These are phyloP conservation scores for Senecio squalidus DNA, from an alignment of 140 eudicot genomes.

Conservation along the genomic window DNA sequence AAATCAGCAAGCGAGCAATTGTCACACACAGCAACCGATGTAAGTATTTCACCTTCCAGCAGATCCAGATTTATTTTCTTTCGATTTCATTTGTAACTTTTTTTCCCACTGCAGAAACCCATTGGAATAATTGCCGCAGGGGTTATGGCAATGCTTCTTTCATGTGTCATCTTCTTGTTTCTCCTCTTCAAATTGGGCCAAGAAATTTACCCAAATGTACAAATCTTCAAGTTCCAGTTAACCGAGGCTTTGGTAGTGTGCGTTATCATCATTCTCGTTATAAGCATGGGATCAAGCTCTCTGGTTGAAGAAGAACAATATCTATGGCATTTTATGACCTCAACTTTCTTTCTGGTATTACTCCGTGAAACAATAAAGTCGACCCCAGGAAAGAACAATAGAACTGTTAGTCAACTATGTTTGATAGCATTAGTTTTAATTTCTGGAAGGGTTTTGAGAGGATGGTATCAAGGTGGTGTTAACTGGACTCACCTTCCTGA, in stretches of 20 bases:
- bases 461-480: slow-evolving; percentile 99
- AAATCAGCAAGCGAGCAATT: slow-evolving; percentile 66
- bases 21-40: slow-evolving; percentile 82
- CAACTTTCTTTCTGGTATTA: slow-evolving; percentile 53
- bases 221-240: slow-evolving; percentile 39
- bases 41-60: slow-evolving; percentile 36
- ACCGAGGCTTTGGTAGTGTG: slow-evolving; percentile 38
- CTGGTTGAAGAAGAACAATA: slow-evolving; percentile 96
- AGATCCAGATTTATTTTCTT: not conserved
- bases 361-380: slow-evolving; percentile 51
- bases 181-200: slow-evolving; percentile 42
- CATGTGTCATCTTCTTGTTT: slow-evolving; percentile 51
- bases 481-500: slow-evolving; percentile 92
- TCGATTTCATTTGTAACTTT: not conserved
- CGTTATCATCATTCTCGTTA: slow-evolving; percentile 38
- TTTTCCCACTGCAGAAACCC: slow-evolving; percentile 65
- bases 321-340: slow-evolving; percentile 81
- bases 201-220: slow-evolving; percentile 28
- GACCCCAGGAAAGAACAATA: slow-evolving; percentile 9
- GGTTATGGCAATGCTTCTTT: slow-evolving; percentile 61
- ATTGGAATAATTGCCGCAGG: slow-evolving; percentile 55
- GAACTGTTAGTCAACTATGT: slow-evolving; percentile 21
- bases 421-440: slow-evolving; percentile 32
- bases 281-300: slow-evolving; percentile 94
- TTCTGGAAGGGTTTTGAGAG: slow-evolving; percentile 70